Evolutionary conservation across 352 stramenopile genomes (phyloP), one percentile per base, ranked within the genome.

Genomic region (Globisporangium apiculatum): DNA sequence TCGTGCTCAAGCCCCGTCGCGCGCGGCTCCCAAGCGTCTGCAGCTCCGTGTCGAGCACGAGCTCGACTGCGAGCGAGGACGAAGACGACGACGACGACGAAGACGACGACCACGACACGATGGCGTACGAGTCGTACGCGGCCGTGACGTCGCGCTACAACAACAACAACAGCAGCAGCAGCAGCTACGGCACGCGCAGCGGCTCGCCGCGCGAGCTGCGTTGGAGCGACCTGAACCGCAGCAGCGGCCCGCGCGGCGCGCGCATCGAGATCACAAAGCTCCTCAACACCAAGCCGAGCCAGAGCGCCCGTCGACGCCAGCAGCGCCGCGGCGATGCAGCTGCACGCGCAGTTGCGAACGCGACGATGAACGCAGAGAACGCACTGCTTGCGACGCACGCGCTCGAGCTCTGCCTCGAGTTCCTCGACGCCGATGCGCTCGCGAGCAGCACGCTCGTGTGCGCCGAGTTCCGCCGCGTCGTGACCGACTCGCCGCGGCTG

Each of bases 121-220:
- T 89, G 51, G 72, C 71, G 15, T 92, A 89, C 71, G 79, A 87
- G 64, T 88, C 76, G 17, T 92, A 89, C 66, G 82, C 78, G 5
- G 79, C 82, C 37, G 79, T 90, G 31, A 62, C 78, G 17, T 76
- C 78, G 48, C 79, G 79, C 61, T 65, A 65, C 53, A 65, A 65
- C 53, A 58, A 53, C 37, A 51, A 8, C 49, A 12, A 24, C 59
- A 3, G 31, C 15, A 31, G 3, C 1, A 31, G 24, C 24, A 31
- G 24, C 24, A 31, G 24, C 24, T 31, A 31, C 24, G 24, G 24
- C 24, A 3, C 24, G 24, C 37, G 51, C 24, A 68, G 60, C 49
- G 64, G 59, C 35, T 65, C 70, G 8, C 63, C 73, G 1, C 60
- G 70, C 38, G 67, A 71, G 24, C 69, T 91, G 18, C 79, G 76